These are phyloP conservation scores for Papilionanthe hybrid DNA, from an alignment of 116 monocot genomes.

Conservation along the genomic window DNA sequence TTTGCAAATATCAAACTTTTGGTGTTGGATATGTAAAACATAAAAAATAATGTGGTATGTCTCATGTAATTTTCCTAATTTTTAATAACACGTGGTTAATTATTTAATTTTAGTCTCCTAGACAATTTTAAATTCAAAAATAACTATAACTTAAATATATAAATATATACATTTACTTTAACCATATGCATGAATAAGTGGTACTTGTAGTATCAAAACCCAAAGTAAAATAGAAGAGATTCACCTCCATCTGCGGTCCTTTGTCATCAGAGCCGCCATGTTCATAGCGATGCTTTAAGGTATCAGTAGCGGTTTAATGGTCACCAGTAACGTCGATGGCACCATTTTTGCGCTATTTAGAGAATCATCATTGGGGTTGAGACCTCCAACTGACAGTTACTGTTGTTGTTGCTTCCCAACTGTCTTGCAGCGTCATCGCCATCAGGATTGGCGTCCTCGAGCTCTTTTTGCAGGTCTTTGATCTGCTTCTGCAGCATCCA, in stretches of 20 bases:
- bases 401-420: slow-evolving; percentile 21
- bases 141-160: too few relatives aligned
- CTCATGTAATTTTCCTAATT: too few relatives aligned
- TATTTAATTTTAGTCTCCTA: too few relatives aligned
- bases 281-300: background rate
- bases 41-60: too few relatives aligned
- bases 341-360: background rate
- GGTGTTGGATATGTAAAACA: too few relatives aligned
- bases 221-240: background rate
- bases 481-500: slow-evolving; percentile 73
- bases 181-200: too few relatives aligned
- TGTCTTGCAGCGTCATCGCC: slow-evolving; percentile 19
- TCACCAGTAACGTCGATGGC: background rate
- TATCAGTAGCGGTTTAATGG: background rate
- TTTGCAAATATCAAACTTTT: too few relatives aligned
- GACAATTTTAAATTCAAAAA: too few relatives aligned
- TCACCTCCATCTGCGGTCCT: slow-evolving; percentile 49
- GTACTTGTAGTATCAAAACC: too few relatives aligned
- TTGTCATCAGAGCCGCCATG: slow-evolving; percentile 22
- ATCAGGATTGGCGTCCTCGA: slow-evolving; percentile 33
- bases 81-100: too few relatives aligned
- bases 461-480: slow-evolving; percentile 83
- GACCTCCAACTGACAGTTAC: slow-evolving; percentile 12
- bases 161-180: too few relatives aligned
- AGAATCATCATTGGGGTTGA: background rate